phyloP scores from a whole-genome alignment of 176 grass and related monocot genomes.

The Ananas comosus region DNA sequence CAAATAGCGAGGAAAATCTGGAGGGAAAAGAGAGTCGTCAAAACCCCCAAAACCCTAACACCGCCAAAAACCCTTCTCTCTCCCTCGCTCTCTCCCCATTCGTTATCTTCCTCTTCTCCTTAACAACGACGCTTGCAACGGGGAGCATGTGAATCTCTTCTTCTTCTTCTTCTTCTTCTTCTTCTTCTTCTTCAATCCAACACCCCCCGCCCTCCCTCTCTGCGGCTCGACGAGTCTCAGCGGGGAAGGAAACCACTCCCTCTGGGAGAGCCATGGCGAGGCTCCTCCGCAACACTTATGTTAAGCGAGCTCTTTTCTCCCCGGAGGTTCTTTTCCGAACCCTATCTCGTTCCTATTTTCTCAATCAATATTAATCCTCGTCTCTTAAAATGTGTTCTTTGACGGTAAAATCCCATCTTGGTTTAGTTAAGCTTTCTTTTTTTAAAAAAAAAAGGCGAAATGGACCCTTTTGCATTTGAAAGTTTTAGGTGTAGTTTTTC shows the following conservation, averaged over 20 bases:
- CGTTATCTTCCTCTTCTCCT: too few species aligned
- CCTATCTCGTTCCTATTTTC: neutral
- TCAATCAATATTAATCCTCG: neutral
- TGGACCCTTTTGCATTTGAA: too few species aligned
- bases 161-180: neutral
- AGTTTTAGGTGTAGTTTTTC: too few species aligned
- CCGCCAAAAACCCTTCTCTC: too few species aligned
- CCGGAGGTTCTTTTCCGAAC: constrained; percentile 25
- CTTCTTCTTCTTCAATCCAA: neutral
- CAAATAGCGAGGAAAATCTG: too few species aligned
- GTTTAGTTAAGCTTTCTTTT: too few species aligned
- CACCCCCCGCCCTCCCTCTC: neutral
- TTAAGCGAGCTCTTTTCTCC: constrained; percentile 41
- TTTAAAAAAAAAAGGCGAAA: too few species aligned
- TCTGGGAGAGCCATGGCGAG: constrained; percentile 44
- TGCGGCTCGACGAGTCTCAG: neutral
- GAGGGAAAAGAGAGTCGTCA: too few species aligned
- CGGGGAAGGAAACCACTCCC: neutral
- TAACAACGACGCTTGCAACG: too few species aligned
- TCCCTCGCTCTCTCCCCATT: too few species aligned
- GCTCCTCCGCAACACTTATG: constrained; percentile 45
- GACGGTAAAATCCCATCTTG: neutral
- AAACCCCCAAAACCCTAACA: too few species aligned
- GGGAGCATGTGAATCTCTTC: neutral
- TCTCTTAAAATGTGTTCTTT: neutral